These are phyloP conservation scores for Lactarius psammicola DNA, from an alignment of 768 basidiomycete genomes.

Conservation along the genomic window DNA sequence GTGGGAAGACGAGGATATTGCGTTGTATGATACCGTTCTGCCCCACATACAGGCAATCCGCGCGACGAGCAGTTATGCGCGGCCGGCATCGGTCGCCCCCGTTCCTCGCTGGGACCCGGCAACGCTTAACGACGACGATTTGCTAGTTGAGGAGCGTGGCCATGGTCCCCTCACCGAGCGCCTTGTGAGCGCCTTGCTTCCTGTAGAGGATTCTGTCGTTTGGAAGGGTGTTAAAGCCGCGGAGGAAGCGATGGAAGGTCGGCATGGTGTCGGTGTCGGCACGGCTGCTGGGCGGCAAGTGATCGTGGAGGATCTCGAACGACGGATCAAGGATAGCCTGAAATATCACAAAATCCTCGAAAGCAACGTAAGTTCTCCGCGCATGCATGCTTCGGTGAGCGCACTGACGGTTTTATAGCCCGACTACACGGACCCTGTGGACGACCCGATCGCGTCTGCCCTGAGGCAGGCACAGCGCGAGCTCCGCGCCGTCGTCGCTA, in stretches of 20 bases:
- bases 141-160: constrained; percentile 71
- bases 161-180: constrained; percentile 89
- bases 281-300: constrained; percentile 76
- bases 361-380: constrained; percentile 58
- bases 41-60: constrained; percentile 43
- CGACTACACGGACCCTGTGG: constrained; percentile 73
- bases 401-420: constrained; percentile 44
- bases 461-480: constrained; percentile 86
- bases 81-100: constrained; percentile 45
- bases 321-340: constrained; percentile 71
- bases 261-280: constrained; percentile 71
- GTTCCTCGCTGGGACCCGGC: constrained; percentile 81
- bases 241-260: constrained; percentile 81
- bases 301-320: constrained; percentile 78
- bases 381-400: constrained; percentile 1
- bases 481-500: constrained; percentile 68
- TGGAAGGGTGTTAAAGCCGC: constrained; percentile 82
- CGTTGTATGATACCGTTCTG: constrained; percentile 44
- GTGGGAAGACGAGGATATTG: constrained; percentile 91
- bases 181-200: constrained; percentile 69
- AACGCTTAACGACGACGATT: constrained; percentile 68
- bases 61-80: constrained; percentile 35
- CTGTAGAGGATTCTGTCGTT: constrained; percentile 57
- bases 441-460: constrained; percentile 91
- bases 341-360: constrained; percentile 71